Conservation (phyloP, 768 basidiomycete genomes). For the Hirschioporus abietinus region DNA sequence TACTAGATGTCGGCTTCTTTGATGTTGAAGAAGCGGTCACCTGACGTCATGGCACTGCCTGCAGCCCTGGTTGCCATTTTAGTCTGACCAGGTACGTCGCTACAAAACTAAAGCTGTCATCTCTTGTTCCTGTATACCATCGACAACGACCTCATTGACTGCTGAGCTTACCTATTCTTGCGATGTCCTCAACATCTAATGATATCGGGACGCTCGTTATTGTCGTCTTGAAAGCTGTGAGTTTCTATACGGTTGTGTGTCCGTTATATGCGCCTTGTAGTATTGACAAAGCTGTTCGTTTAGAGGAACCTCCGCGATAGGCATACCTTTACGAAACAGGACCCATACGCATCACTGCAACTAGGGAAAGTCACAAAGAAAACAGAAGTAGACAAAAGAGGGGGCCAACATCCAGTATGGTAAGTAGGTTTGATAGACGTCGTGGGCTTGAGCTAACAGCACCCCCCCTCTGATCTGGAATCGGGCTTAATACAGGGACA, state of each 20-base stretch:
- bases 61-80: too few species aligned
- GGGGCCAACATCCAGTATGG: slow-evolving; percentile 93
- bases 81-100: too few species aligned
- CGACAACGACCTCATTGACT: too few species aligned
- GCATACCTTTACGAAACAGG: slow-evolving; percentile 86
- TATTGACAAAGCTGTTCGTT: slow-evolving; percentile 14
- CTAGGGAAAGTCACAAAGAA: slow-evolving; percentile 58
- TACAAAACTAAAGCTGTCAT: too few species aligned
- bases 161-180: not conserved
- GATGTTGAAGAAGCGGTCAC: too few species aligned
- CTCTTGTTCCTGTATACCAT: too few species aligned
- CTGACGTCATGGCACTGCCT: too few species aligned
- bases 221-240: slow-evolving; percentile 73
- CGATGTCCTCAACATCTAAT: slow-evolving; percentile 17
- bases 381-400: slow-evolving; percentile 72
- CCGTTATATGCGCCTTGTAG: not conserved
- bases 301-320: slow-evolving; percentile 69
- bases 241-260: slow-evolving; percentile 10
- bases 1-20: too few species aligned
- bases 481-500: slow-evolving; percentile 36
- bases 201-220: slow-evolving; percentile 81
- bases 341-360: slow-evolving; percentile 69
- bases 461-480: too few species aligned
- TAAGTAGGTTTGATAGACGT: not conserved
- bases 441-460: not conserved